A percentile compares a stretch with the other conserved stretches of the same genome.
These are phyloP conservation scores for Peronospora farinosa DNA, from an alignment of 352 stramenopile species.

Conservation along the genomic window DNA sequence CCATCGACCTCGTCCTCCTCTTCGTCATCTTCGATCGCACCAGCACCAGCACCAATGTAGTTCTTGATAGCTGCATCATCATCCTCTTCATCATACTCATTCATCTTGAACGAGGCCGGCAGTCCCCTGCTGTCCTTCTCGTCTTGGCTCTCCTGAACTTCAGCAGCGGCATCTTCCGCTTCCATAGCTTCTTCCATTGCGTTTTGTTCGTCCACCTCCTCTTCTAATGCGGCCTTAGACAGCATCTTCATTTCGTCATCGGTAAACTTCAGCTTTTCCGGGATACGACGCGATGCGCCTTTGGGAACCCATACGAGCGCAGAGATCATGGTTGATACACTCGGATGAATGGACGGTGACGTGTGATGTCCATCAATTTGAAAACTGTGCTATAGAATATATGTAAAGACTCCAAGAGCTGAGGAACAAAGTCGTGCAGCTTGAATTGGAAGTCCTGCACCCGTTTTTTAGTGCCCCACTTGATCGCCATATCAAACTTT, in stretches of 20 bases:
- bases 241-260: constrained; percentile 79
- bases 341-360: constrained; percentile 6
- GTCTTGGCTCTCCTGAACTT: constrained; percentile 15
- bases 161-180: constrained; percentile 37
- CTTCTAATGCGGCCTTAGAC: constrained; percentile 64
- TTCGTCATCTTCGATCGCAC: constrained; percentile 39
- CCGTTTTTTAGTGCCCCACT: background rate
- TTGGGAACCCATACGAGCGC: constrained; percentile 33
- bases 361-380: constrained; percentile 15
- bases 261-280: constrained; percentile 83
- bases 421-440: too few relatives aligned
- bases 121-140: constrained; percentile 44
- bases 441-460: too few relatives aligned
- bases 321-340: constrained; percentile 25
- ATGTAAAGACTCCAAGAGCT: background rate
- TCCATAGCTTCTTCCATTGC: constrained; percentile 47
- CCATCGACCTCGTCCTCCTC: constrained; percentile 12
- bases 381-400: constrained; percentile 5
- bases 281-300: constrained; percentile 46
- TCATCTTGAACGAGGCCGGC: constrained; percentile 76
- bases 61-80: constrained; percentile 78
- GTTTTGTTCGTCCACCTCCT: constrained; percentile 57
- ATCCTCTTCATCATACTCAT: constrained; percentile 86
- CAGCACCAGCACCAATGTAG: constrained; percentile 44
- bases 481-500: too few relatives aligned